phyloP scores from a whole-genome alignment of 805 yeast genomes.

The Wickerhamiella domercqiae region DNA sequence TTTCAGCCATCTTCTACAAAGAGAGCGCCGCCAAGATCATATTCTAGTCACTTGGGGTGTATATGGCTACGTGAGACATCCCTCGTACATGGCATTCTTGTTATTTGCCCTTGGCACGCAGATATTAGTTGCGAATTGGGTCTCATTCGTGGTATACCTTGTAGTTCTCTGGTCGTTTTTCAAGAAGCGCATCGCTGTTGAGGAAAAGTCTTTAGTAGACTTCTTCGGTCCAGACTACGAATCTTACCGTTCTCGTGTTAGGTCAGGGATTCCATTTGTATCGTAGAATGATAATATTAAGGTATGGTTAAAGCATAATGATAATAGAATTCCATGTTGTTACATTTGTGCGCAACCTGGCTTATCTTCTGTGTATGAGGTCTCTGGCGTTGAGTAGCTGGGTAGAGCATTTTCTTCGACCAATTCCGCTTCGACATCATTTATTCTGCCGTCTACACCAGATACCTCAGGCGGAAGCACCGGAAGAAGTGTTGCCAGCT shows the following conservation, averaged over 20 bases:
- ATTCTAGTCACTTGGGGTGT: conserved; percentile 58
- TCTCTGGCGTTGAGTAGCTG: neutral
- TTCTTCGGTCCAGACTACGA: conserved; percentile 63
- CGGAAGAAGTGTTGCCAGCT: conserved; percentile 8
- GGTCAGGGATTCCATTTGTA: conserved; percentile 54
- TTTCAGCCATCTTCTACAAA: conserved; percentile 66
- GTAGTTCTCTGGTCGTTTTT: conserved; percentile 57
- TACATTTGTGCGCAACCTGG: neutral
- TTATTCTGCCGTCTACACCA: too few species aligned
- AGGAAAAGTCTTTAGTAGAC: conserved; percentile 45
- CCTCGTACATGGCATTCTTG: conserved; percentile 80
- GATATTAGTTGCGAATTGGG: conserved; percentile 48
- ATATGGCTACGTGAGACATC: conserved; percentile 59
- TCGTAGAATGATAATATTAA: neutral
- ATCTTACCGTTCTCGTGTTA: conserved; percentile 34
- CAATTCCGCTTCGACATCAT: conserved; percentile 1
- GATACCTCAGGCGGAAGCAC: neutral
- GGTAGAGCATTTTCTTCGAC: conserved; percentile 2
- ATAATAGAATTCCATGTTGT: neutral
- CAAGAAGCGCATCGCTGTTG: conserved; percentile 43
- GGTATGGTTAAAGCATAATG: neutral
- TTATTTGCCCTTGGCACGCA: conserved; percentile 91
- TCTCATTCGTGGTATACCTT: conserved; percentile 40
- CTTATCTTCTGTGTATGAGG: neutral
- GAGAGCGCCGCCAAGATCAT: conserved; percentile 39